Conservation (phyloP, 176 grass and related monocot genomes). For the Cenchrus americanus region DNA sequence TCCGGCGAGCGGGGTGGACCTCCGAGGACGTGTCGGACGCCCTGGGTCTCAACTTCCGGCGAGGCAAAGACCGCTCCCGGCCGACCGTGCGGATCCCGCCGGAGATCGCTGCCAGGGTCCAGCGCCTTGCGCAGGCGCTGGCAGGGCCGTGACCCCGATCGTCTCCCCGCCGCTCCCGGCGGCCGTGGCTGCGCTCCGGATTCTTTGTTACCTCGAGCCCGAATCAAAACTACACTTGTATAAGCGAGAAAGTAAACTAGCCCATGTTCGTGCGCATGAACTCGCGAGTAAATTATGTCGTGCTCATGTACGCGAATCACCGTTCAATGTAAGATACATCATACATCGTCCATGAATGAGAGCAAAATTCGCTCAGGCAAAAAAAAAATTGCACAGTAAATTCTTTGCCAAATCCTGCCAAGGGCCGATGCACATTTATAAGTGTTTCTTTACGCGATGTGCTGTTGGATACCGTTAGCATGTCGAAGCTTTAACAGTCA, state of each 20-base stretch:
- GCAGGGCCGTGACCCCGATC: conserved; percentile 36
- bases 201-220: neutral
- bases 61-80: conserved; percentile 33
- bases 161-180: neutral
- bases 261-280: conserved; percentile 49
- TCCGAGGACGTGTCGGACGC: conserved; percentile 91
- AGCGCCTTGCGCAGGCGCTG: conserved; percentile 69
- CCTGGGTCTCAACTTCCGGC: conserved; percentile 58
- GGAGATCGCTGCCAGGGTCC: conserved; percentile 75
- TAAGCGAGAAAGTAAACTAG: conserved; percentile 42
- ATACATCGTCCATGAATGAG: neutral
- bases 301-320: conserved; percentile 47
- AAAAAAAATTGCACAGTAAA: conserved; percentile 1
- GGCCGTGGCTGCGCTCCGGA: no score
- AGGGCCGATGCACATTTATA: neutral
- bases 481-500: conserved; percentile 30
- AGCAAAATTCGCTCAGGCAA: neutral
- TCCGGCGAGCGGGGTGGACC: conserved; percentile 84
- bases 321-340: conserved; percentile 35
- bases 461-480: conserved; percentile 48
- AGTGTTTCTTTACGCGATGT: neutral
- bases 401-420: neutral
- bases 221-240: conserved; percentile 54
- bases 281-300: conserved; percentile 43
- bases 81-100: conserved; percentile 57